phyloP scores from a whole-genome alignment of 148 eudicot species.

The Persicaria tinctoria region DNA sequence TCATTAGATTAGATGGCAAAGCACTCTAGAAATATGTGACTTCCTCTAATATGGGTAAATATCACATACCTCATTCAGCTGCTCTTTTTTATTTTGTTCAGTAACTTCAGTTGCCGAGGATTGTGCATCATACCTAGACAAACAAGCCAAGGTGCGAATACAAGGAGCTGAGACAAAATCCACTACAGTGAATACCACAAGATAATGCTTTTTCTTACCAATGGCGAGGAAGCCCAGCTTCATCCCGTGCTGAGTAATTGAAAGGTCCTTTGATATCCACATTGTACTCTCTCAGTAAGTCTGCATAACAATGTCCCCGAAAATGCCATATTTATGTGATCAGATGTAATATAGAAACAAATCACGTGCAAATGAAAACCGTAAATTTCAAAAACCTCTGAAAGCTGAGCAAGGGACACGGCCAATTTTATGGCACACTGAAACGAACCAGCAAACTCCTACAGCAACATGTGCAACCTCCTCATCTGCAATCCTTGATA shows the following conservation, averaged over 20 bases:
- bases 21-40: not conserved
- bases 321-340: not conserved
- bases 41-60: not conserved
- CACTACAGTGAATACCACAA: not conserved
- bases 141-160: not conserved
- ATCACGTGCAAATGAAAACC: not conserved
- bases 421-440: constrained; percentile 71
- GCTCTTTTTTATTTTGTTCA: constrained; percentile 33
- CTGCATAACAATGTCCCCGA: constrained; percentile 26
- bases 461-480: constrained; percentile 97
- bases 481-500: constrained; percentile 76
- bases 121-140: constrained; percentile 66
- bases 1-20: not conserved
- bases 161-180: not conserved
- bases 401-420: constrained; percentile 69
- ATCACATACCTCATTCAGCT: constrained; percentile 49
- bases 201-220: constrained; percentile 39
- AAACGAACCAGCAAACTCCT: constrained; percentile 81
- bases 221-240: constrained; percentile 86
- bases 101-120: constrained; percentile 13
- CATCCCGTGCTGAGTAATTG: constrained; percentile 75
- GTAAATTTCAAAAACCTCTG: constrained; percentile 36
- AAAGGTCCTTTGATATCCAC: constrained; percentile 85
- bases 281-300: constrained; percentile 57
- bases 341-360: not conserved